Percentiles rank a stretch among this genome's conserved stretches.
phyloP scores from a whole-genome alignment of 1,284 basidiomycete species.

The Tremellales sp. region DNA sequence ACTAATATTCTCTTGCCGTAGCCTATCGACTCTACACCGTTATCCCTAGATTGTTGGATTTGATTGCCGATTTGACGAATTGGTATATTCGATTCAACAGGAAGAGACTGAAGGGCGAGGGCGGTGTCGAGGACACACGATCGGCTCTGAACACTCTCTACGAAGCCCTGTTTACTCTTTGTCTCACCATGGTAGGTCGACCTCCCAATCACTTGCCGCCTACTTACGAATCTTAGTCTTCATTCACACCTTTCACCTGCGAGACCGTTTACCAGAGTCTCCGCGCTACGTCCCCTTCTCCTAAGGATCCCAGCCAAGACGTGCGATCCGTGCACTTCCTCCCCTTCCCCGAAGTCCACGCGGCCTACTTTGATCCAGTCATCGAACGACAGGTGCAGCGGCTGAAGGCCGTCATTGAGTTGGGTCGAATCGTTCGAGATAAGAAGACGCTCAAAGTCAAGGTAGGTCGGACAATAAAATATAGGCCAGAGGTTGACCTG shows the following conservation, averaged over 20 bases:
- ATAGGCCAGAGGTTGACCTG: slow-evolving; percentile 1
- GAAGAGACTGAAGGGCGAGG: slow-evolving; percentile 90
- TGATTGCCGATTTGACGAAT: slow-evolving; percentile 96
- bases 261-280: slow-evolving; percentile 96
- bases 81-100: slow-evolving; percentile 99
- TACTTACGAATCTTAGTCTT: slow-evolving; percentile 59
- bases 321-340: slow-evolving; percentile 93
- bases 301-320: slow-evolving; percentile 64
- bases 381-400: slow-evolving; percentile 94
- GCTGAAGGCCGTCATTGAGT: slow-evolving; percentile 91
- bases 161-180: slow-evolving; percentile 90
- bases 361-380: slow-evolving; percentile 92
- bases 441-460: slow-evolving; percentile 84
- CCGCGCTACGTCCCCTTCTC: slow-evolving; percentile 73
- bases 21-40: slow-evolving; percentile 97
- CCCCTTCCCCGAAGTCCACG: slow-evolving; percentile 85
- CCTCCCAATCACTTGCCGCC: slow-evolving; percentile 4
- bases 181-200: slow-evolving; percentile 77
- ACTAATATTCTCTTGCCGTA: slow-evolving; percentile 11
- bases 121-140: slow-evolving; percentile 82
- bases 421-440: slow-evolving; percentile 86
- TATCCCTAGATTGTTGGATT: slow-evolving; percentile 85
- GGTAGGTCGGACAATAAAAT: slow-evolving; percentile 50
- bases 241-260: slow-evolving; percentile 96
- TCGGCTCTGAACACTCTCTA: slow-evolving; percentile 93